Evolutionary conservation across 306 rosid species (phyloP).

Genomic region (Cicer bijugum): DNA sequence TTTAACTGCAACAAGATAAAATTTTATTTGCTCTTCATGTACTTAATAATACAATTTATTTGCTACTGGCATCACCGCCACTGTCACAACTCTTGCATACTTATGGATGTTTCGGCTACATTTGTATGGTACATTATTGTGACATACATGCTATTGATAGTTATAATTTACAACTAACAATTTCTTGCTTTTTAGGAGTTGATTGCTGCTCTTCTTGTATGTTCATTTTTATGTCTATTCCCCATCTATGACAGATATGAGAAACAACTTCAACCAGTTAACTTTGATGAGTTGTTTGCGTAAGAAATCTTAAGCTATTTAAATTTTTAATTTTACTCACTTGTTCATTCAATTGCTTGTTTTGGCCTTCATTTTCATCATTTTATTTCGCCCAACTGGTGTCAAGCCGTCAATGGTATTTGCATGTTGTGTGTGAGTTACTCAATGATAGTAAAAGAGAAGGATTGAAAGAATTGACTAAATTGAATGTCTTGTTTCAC

Average conservation of each 20-base stretch:
- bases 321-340: conserved; percentile 13
- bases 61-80: neutral
- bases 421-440: too few species aligned
- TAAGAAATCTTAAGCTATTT: conserved; percentile 52
- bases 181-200: conserved; percentile 69
- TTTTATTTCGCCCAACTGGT: conserved; percentile 51
- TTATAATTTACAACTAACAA: conserved; percentile 11
- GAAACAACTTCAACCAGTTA: conserved; percentile 68
- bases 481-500: conserved; percentile 30
- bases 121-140: conserved; percentile 14
- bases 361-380: conserved; percentile 31
- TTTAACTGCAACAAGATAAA: neutral
- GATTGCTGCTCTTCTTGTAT: conserved; percentile 82
- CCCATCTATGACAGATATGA: conserved; percentile 62
- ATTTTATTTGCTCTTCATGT: neutral
- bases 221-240: conserved; percentile 84
- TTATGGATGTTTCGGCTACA: conserved; percentile 6
- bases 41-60: conserved; percentile 1
- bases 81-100: neutral
- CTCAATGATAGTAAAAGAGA: neutral
- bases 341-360: conserved; percentile 28
- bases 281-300: conserved; percentile 81
- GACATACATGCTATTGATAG: neutral
- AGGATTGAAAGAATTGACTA: conserved; percentile 25
- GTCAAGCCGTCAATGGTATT: conserved; percentile 37